Percentiles rank a stretch among this genome's conserved stretches.
Conservation (phyloP, 805 yeast species). For the Geotrichum ghanense region DNA sequence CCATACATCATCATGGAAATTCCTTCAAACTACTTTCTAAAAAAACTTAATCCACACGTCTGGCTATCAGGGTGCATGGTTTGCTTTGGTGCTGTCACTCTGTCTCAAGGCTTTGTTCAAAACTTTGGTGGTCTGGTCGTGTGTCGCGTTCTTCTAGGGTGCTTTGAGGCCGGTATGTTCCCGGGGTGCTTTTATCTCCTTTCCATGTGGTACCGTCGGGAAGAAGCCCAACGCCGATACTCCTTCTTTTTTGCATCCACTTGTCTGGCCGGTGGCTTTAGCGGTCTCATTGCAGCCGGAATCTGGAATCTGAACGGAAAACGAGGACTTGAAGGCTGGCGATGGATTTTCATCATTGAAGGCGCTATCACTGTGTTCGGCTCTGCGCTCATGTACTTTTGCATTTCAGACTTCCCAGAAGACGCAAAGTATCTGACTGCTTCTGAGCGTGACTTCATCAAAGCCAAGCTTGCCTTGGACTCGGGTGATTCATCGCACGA, state of each 20-base stretch:
- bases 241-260: slow-evolving; percentile 61
- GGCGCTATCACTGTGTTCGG: slow-evolving; percentile 29
- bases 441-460: slow-evolving; percentile 44
- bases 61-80: slow-evolving; percentile 53
- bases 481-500: slow-evolving; percentile 41
- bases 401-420: slow-evolving; percentile 65
- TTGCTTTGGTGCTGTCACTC: slow-evolving; percentile 50
- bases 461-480: slow-evolving; percentile 47
- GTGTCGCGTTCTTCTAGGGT: slow-evolving; percentile 54
- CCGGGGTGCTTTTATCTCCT: slow-evolving; percentile 66
- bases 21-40: slow-evolving; percentile 50
- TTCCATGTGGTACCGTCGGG: slow-evolving; percentile 51
- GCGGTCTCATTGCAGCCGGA: slow-evolving; percentile 58
- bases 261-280: slow-evolving; percentile 68
- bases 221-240: slow-evolving; percentile 59
- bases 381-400: slow-evolving; percentile 32
- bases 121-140: slow-evolving; percentile 49
- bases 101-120: slow-evolving; percentile 53
- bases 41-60: slow-evolving; percentile 47
- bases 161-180: slow-evolving; percentile 60
- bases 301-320: slow-evolving; percentile 42
- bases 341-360: slow-evolving; percentile 46
- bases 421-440: slow-evolving; percentile 41
- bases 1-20: slow-evolving; percentile 58
- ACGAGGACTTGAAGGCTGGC: slow-evolving; percentile 37